A percentile compares a stretch with the other conserved stretches of the same genome.
phyloP scores from a whole-genome alignment of 2,329 filamentous ascomycete species.

The Arthrobotrys conoides region DNA sequence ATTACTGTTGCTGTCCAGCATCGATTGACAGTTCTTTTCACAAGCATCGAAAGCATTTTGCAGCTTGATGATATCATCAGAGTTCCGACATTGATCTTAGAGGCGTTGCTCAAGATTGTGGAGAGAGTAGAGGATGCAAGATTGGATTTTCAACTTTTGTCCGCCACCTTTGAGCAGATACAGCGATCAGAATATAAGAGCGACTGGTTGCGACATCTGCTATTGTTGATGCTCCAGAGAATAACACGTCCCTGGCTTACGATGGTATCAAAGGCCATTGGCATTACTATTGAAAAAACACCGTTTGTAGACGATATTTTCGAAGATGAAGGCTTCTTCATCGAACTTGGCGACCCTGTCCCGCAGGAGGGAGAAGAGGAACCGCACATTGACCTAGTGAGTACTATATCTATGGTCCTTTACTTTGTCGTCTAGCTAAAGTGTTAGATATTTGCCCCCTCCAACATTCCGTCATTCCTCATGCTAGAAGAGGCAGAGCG shows the following conservation, averaged over 20 bases:
- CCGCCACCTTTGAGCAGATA: slow-evolving; percentile 50
- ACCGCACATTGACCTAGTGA: slow-evolving; percentile 43
- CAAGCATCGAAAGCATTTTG: slow-evolving; percentile 61
- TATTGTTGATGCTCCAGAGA: slow-evolving; percentile 50
- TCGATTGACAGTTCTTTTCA: slow-evolving; percentile 62
- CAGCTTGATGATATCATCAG: slow-evolving; percentile 62
- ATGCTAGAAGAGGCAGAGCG: slow-evolving; percentile 77
- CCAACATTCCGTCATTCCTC: slow-evolving; percentile 80
- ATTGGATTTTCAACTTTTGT: slow-evolving; percentile 74
- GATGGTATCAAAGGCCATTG: slow-evolving; percentile 55
- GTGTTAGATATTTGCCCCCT: slow-evolving; percentile 72
- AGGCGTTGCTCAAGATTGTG: slow-evolving; percentile 66
- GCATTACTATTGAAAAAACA: slow-evolving; percentile 29
- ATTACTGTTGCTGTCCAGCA: slow-evolving; percentile 63
- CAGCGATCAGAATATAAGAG: slow-evolving; percentile 57
- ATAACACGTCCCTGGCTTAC: slow-evolving; percentile 54
- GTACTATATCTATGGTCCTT: neutral
- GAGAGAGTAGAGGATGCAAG: slow-evolving; percentile 69
- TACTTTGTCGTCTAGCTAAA: neutral
- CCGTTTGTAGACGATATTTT: slow-evolving; percentile 42
- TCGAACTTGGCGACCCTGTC: slow-evolving; percentile 40
- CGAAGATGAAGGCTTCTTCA: slow-evolving; percentile 54
- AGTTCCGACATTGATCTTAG: slow-evolving; percentile 64
- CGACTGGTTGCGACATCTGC: slow-evolving; percentile 52
- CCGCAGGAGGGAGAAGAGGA: slow-evolving; percentile 49